Conservation (phyloP, 2,329 filamentous ascomycete genomes). For the Colletotrichum paranaense region DNA sequence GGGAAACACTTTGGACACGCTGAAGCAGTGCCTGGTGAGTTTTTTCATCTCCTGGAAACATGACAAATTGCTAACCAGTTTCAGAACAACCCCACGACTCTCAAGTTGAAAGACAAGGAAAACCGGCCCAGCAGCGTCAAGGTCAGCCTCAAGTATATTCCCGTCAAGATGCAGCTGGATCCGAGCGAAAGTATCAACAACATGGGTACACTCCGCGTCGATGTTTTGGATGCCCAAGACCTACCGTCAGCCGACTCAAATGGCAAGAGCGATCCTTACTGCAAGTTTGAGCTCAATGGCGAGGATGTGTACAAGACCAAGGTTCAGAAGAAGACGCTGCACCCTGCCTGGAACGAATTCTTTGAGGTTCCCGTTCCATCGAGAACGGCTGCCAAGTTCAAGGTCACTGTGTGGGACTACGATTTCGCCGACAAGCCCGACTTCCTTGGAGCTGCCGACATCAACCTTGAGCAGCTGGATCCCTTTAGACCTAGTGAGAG, state of each 20-base stretch:
- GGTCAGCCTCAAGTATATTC: slow-evolving; percentile 94
- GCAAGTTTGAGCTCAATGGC: slow-evolving; percentile 91
- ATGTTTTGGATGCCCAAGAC: slow-evolving; percentile 86
- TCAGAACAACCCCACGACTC: slow-evolving; percentile 87
- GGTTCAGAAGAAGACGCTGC: slow-evolving; percentile 94
- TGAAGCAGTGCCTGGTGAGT: slow-evolving; percentile 87
- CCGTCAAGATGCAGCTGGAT: slow-evolving; percentile 92
- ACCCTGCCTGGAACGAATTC: slow-evolving; percentile 95
- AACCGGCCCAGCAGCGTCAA: slow-evolving; percentile 83
- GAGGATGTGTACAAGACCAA: slow-evolving; percentile 96
- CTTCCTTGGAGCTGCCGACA: slow-evolving; percentile 80
- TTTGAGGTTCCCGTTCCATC: slow-evolving; percentile 89
- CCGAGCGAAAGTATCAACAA: slow-evolving; percentile 99
- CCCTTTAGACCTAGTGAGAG: slow-evolving; percentile 86
- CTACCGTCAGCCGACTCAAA: slow-evolving; percentile 96
- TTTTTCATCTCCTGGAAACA: background rate
- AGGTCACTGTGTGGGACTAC: slow-evolving; percentile 90
- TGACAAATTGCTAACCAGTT: background rate
- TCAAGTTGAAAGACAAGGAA: slow-evolving; percentile 82
- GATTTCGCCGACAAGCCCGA: slow-evolving; percentile 97
- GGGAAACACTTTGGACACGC: slow-evolving; percentile 86
- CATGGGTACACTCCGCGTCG: slow-evolving; percentile 94
- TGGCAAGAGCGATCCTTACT: slow-evolving; percentile 96
- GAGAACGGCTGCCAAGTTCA: slow-evolving; percentile 85
- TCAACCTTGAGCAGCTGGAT: slow-evolving; percentile 83